Evolutionary conservation across 2,329 filamentous ascomycete species (phyloP).

Genomic region (Incumbomyces delicatus): DNA sequence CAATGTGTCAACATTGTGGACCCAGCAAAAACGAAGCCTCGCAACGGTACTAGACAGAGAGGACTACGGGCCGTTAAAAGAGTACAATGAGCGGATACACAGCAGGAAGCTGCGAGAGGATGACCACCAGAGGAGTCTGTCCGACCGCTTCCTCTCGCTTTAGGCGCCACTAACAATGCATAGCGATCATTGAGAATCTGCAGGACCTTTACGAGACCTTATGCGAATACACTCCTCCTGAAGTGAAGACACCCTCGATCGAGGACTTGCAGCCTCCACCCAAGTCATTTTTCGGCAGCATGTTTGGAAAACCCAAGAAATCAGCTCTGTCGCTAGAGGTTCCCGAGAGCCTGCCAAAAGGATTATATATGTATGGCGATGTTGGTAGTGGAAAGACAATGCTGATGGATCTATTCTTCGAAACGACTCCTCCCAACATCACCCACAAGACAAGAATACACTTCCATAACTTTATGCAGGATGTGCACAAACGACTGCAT

Average conservation of each 20-base stretch:
- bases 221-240: slow-evolving; percentile 59
- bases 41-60: slow-evolving; percentile 14
- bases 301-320: slow-evolving; percentile 40
- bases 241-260: slow-evolving; percentile 66
- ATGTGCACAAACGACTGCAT: slow-evolving; percentile 85
- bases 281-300: slow-evolving; percentile 42
- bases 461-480: slow-evolving; percentile 99
- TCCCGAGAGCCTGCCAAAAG: slow-evolving; percentile 67
- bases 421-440: slow-evolving; percentile 74
- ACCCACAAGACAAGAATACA: slow-evolving; percentile 82
- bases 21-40: slow-evolving; percentile 8
- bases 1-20: too few species aligned
- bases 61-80: slow-evolving; percentile 60
- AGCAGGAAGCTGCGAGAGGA: slow-evolving; percentile 70
- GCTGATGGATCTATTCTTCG: slow-evolving; percentile 98
- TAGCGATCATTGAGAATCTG: slow-evolving; percentile 78
- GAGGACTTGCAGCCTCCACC: slow-evolving; percentile 53
- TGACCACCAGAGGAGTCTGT: slow-evolving; percentile 72
- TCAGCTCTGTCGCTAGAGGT: slow-evolving; percentile 43
- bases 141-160: not conserved
- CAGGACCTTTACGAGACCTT: slow-evolving; percentile 84
- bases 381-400: slow-evolving; percentile 98
- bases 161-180: slow-evolving; percentile 12
- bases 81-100: slow-evolving; percentile 77
- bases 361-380: slow-evolving; percentile 90